These are phyloP conservation scores for Aspergillus ellipticus DNA, from an alignment of 495 filamentous ascomycete species.

Conservation along the genomic window DNA sequence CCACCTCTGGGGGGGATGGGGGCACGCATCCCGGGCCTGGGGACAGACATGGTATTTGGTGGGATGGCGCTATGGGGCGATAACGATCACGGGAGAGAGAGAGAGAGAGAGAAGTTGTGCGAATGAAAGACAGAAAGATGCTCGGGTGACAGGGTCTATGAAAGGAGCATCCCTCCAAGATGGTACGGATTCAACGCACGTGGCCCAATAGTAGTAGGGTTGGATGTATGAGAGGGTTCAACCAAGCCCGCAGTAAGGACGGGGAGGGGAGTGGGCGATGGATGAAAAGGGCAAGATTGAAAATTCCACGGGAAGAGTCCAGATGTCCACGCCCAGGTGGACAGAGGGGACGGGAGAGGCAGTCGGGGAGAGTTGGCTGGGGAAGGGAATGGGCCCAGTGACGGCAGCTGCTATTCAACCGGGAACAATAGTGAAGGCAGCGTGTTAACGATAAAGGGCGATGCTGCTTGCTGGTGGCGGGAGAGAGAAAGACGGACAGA, in stretches of 20 bases:
- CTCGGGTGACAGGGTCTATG: not conserved
- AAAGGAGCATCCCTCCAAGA: not conserved
- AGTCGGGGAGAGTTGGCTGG: not conserved
- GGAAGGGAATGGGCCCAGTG: no score
- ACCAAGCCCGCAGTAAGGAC: not conserved
- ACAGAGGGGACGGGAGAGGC: not conserved
- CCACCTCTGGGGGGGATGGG: slow-evolving; percentile 27
- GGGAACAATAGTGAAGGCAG: no score
- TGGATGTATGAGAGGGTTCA: not conserved
- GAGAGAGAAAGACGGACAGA: slow-evolving; percentile 1
- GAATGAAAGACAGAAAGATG: not conserved
- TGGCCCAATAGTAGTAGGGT: not conserved
- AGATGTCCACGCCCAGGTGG: not conserved
- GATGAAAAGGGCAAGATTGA: not conserved
- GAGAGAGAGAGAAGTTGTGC: not conserved
- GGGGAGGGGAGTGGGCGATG: not conserved
- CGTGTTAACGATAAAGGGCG: not conserved
- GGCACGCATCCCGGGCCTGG: slow-evolving; percentile 32
- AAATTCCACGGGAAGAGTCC: not conserved
- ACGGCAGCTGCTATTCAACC: no score
- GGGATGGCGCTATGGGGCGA: not conserved
- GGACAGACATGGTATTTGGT: slow-evolving; percentile 26
- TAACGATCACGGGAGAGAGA: not conserved
- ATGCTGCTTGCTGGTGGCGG: not conserved
- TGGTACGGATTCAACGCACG: not conserved